These are phyloP conservation scores for Jatropha multifida DNA, from an alignment of 441 rosid genomes.

Conservation along the genomic window DNA sequence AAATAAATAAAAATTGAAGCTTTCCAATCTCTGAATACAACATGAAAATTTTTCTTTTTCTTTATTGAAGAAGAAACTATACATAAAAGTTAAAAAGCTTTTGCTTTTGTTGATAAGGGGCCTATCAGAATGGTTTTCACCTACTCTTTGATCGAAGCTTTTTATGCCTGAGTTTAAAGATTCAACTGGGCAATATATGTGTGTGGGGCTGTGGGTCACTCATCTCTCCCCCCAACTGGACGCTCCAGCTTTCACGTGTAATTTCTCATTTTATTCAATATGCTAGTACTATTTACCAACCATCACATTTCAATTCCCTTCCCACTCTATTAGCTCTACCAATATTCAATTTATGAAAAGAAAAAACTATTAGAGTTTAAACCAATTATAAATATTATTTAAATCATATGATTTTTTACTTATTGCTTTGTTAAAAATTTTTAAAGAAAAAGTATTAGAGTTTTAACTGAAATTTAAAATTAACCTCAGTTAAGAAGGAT, in stretches of 20 bases:
- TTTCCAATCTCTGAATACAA: not conserved
- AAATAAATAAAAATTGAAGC: not conserved
- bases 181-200: slow-evolving; percentile 21
- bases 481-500: not conserved
- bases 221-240: not conserved
- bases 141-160: slow-evolving; percentile 5
- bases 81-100: not conserved
- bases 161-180: slow-evolving; percentile 2
- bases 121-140: slow-evolving; percentile 13
- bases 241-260: slow-evolving; percentile 26
- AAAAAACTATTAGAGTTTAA: too few species aligned
- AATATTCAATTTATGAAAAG: too few species aligned
- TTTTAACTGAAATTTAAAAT: not conserved
- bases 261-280: slow-evolving; percentile 3
- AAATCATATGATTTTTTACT: too few species aligned
- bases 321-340: not conserved
- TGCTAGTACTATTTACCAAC: not conserved
- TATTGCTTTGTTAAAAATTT: too few species aligned
- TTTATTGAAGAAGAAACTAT: not conserved
- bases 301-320: not conserved
- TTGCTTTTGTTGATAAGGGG: slow-evolving; percentile 5
- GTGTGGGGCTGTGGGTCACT: slow-evolving; percentile 20
- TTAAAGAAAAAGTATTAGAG: too few species aligned
- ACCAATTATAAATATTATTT: too few species aligned
- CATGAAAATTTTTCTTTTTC: not conserved